These are phyloP conservation scores for Leccinum disarticulatum DNA, from an alignment of 768 basidiomycete species.

Conservation along the genomic window DNA sequence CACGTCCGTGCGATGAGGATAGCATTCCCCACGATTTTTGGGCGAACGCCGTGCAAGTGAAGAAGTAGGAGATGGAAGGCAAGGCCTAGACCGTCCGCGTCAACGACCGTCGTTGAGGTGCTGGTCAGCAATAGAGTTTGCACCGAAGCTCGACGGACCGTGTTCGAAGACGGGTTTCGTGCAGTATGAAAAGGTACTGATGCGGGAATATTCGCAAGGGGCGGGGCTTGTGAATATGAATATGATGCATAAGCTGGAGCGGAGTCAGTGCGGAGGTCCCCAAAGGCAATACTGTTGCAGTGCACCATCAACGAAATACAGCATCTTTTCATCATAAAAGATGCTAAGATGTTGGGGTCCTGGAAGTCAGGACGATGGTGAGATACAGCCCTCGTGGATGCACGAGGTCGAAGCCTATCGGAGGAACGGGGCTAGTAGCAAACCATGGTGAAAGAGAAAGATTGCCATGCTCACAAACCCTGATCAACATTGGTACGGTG, in stretches of 20 bases:
- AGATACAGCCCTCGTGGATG: slow-evolving; percentile 3
- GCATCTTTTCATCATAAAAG: slow-evolving; percentile 4
- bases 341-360: slow-evolving; percentile 7
- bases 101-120: slow-evolving; percentile 13
- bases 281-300: slow-evolving; percentile 17
- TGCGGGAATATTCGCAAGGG: neutral
- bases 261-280: neutral
- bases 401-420: neutral
- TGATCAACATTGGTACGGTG: neutral
- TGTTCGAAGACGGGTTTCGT: neutral
- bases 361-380: neutral
- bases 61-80: slow-evolving; percentile 5
- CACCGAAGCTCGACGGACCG: neutral
- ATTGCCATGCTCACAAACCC: neutral
- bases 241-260: neutral
- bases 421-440: neutral
- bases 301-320: slow-evolving; percentile 1
- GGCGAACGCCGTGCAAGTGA: neutral
- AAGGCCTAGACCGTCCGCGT: neutral
- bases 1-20: neutral
- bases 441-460: neutral
- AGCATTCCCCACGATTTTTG: slow-evolving; percentile 3
- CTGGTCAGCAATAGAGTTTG: slow-evolving; percentile 14
- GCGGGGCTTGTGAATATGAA: neutral
- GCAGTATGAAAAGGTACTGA: neutral